Percentiles rank a stretch among this genome's conserved stretches.
These are phyloP conservation scores for Ophiostoma sp. DNA, from an alignment of 2,329 filamentous ascomycete genomes.

Conservation along the genomic window DNA sequence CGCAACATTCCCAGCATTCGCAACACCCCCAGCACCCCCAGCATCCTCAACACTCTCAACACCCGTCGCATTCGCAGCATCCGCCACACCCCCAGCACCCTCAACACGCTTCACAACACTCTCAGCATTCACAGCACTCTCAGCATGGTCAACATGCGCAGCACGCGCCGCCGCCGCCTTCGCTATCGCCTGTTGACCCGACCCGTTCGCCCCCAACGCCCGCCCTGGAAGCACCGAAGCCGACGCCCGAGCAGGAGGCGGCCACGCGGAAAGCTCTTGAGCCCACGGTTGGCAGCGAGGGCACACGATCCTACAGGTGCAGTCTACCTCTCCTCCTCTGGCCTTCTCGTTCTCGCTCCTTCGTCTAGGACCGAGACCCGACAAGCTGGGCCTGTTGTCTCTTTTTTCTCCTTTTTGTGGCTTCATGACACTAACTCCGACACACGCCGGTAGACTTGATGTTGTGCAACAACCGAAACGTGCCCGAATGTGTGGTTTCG, in stretches of 20 bases:
- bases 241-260: constrained; percentile 29
- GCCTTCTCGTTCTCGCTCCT: too few species aligned
- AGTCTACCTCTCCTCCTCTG: too few species aligned
- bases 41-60: constrained; percentile 7
- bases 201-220: constrained; percentile 23
- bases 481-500: constrained; percentile 98
- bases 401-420: neutral
- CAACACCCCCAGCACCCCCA: neutral
- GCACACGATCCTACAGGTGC: constrained; percentile 31
- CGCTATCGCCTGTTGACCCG: constrained; percentile 8
- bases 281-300: constrained; percentile 30
- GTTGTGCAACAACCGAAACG: constrained; percentile 90
- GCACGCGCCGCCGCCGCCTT: constrained; percentile 1
- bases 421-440: constrained; percentile 18
- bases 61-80: neutral
- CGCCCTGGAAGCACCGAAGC: constrained; percentile 22
- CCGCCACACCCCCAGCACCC: neutral
- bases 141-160: constrained; percentile 18
- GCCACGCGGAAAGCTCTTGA: constrained; percentile 31
- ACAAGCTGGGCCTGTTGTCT: neutral
- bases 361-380: neutral
- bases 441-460: constrained; percentile 55
- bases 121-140: neutral
- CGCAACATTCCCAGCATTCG: constrained; percentile 10
- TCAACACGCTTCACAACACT: neutral